Evolutionary conservation across 306 rosid species (phyloP).

Genomic region (Hylodesmum podocarpum): DNA sequence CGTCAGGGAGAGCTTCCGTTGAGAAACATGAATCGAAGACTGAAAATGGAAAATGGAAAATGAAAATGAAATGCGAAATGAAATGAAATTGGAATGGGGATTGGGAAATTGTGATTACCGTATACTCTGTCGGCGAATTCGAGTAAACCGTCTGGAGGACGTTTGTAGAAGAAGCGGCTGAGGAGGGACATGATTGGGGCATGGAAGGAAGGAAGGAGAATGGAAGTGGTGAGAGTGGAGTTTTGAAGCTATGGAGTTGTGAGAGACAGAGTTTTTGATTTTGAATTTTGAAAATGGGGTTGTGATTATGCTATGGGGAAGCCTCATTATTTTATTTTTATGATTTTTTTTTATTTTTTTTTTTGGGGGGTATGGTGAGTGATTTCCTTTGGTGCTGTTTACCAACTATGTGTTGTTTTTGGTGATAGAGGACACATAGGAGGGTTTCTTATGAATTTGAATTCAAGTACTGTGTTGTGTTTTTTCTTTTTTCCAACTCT

Average conservation of each 20-base stretch:
- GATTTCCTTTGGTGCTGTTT: too few species aligned
- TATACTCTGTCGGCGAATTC: conserved; percentile 88
- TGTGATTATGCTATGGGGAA: neutral
- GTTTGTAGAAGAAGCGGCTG: conserved; percentile 90
- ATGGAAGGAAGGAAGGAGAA: too few species aligned
- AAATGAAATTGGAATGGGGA: neutral
- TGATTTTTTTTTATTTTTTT: neutral
- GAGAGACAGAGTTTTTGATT: neutral
- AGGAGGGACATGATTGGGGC: conserved; percentile 72
- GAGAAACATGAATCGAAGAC: conserved; percentile 98
- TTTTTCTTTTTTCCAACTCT: too few species aligned
- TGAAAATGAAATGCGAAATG: too few species aligned
- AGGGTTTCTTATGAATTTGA: too few species aligned
- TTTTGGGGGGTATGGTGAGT: too few species aligned
- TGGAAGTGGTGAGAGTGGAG: too few species aligned
- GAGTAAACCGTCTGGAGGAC: conserved; percentile 96
- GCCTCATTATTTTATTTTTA: neutral
- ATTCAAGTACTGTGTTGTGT: too few species aligned
- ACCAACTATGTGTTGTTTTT: too few species aligned
- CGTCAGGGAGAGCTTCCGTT: conserved; percentile 87
- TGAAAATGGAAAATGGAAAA: conserved; percentile 26
- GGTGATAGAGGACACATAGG: too few species aligned
- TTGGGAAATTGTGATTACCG: conserved; percentile 46
- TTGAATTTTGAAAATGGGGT: conserved; percentile 34
- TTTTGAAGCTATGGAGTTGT: conserved; percentile 29